Conservation (phyloP, 345 rosid genomes). For the Barbarea vulgaris region DNA sequence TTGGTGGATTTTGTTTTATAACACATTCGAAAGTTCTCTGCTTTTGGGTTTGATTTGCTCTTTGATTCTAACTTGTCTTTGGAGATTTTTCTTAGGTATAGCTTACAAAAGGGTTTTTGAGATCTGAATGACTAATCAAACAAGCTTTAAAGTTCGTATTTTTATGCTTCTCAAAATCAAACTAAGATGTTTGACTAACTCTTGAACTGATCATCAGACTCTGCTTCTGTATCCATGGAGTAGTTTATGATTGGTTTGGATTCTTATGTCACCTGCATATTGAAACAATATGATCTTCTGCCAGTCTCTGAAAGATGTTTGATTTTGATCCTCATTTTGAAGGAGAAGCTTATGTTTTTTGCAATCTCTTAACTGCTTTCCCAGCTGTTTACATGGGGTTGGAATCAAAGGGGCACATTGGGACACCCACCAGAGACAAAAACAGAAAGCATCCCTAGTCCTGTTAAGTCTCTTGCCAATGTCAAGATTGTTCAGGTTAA, state of each 20-base stretch:
- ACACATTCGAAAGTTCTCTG: neutral
- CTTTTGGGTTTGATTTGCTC: neutral
- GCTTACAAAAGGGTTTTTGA: conserved; percentile 18
- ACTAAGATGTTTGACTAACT: neutral
- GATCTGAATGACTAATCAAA: conserved; percentile 2
- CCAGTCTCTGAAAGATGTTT: neutral
- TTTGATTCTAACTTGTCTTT: neutral
- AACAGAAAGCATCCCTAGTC: conserved; percentile 87
- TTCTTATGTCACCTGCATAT: neutral
- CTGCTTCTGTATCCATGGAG: neutral
- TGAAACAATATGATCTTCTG: neutral
- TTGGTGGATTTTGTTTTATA: neutral
- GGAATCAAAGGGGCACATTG: conserved; percentile 99
- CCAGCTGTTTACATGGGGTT: conserved; percentile 99
- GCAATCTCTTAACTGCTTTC: conserved; percentile 9
- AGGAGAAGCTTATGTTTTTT: conserved; percentile 2
- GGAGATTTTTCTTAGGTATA: neutral
- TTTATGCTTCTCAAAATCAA: neutral
- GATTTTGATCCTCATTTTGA: neutral
- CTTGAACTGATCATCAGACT: neutral
- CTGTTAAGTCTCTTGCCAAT: conserved; percentile 68
- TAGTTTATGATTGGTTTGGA: conserved; percentile 15
- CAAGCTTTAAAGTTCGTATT: conserved; percentile 19
- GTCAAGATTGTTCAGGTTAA: conserved; percentile 85
- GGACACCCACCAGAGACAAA: conserved; percentile 94